Evolutionary conservation across 495 filamentous ascomycete species (phyloP), one percentile per base, ranked within the genome.

Genomic region (Penicillium psychrofluorescens): DNA sequence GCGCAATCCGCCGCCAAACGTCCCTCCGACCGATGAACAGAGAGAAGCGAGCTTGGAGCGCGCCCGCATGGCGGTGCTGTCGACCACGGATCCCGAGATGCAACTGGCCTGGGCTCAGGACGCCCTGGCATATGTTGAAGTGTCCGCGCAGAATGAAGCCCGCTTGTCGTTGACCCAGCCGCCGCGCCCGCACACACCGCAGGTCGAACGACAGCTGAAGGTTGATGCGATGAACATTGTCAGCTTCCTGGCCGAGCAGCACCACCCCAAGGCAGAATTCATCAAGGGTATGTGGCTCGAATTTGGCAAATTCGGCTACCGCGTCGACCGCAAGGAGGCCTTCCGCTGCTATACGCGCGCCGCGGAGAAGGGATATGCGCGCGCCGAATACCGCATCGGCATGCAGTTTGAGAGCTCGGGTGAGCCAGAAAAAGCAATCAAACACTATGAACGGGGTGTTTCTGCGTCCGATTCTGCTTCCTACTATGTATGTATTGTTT

Each of bases 381-480:
- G 92, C 44, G 90, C 94, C 31, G 88, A 97, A 59, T 98, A 98
- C 65, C 79, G 92, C 27, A 95, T 98, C 62, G 92, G 92, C 41
- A 97, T 96, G 92, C 89, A 95, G 40, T 97, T 88, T 60, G 92
- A 98, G 62, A 85, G 81, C 54, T 88, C 88, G 7, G 95, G 92
- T 52, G 90, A 97, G 54, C 80, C 86, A 28, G 75, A 81, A 29
- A 96, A 95, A 58, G 94, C 92, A 2, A 83, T 95, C 54, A 79
- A 79, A 55, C 89, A 96, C 64, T 98, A 97, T 61, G 75, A 83
- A 35, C 73, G 79, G 29, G 92, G 92, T 38, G 81, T 91, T 11
- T 69, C 79, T 39, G 66, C 79, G 50, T 77, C 78, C 3, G 92
- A 98, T 64, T 95, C 94, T 7, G 92, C 92, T n/a, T 90, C 89